Conservation (phyloP, 2,329 filamentous ascomycete species). For the Arthroderma uncinatum region DNA sequence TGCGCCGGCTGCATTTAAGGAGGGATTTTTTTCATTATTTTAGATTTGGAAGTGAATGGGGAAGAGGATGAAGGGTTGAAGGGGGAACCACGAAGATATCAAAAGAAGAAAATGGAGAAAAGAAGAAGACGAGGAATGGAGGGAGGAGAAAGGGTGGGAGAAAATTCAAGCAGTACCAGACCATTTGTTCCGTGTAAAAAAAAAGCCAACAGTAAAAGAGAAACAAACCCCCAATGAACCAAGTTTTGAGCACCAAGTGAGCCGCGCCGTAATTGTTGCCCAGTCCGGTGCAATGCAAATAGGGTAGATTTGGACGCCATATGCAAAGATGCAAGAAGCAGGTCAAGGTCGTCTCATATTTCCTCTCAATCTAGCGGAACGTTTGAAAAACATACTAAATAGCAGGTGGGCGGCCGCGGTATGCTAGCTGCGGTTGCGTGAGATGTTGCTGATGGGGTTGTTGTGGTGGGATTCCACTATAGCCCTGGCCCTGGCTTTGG, state of each 20-base stretch:
- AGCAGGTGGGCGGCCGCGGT: conserved; percentile 24
- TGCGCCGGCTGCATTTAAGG: neutral
- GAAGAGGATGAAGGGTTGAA: neutral
- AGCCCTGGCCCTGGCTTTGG: conserved; percentile 20
- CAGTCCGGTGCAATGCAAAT: neutral
- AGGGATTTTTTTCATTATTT: neutral
- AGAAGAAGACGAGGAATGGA: neutral
- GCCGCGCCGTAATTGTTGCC: neutral
- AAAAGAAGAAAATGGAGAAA: neutral
- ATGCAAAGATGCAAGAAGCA: conserved; percentile 86
- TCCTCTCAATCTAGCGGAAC: neutral
- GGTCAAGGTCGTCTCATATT: conserved; percentile 65
- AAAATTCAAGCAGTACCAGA: neutral
- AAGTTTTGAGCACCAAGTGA: conserved; percentile 5
- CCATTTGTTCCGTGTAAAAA: neutral
- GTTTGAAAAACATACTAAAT: conserved; percentile 4
- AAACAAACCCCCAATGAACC: conserved; percentile 1
- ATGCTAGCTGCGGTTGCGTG: conserved; percentile 24
- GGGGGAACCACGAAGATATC: neutral
- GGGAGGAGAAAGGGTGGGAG: neutral
- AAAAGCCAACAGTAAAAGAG: neutral
- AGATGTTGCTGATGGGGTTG: conserved; percentile 17
- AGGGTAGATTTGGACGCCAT: conserved; percentile 42
- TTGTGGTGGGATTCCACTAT: conserved; percentile 18
- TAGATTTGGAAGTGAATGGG: neutral